Conservation (phyloP, 352 stramenopile genomes). For the Phytophthora megakarya region DNA sequence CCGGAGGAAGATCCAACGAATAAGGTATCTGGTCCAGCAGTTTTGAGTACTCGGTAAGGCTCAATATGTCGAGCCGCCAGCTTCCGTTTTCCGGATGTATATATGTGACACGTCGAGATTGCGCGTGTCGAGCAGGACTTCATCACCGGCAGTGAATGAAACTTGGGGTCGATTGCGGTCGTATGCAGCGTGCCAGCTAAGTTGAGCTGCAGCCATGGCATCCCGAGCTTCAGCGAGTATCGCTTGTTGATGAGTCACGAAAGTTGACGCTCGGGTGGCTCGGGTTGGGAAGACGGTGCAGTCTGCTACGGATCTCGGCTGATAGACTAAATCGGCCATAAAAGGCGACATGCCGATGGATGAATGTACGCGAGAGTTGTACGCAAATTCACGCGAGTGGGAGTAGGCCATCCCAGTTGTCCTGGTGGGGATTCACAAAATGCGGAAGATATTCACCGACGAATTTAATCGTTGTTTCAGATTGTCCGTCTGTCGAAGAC, state of each 20-base stretch:
- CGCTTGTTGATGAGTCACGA: neutral
- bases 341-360: slow-evolving; percentile 6
- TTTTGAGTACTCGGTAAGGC: too few relatives aligned
- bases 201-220: slow-evolving; percentile 2
- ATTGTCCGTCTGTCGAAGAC: slow-evolving; percentile 18
- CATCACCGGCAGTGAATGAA: too few relatives aligned
- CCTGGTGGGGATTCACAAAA: neutral
- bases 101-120: too few relatives aligned
- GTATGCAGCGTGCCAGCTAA: neutral
- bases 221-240: neutral
- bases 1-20: too few relatives aligned
- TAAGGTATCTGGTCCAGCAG: too few relatives aligned
- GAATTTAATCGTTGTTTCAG: slow-evolving; percentile 14
- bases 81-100: too few relatives aligned
- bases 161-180: too few relatives aligned
- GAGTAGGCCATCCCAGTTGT: neutral
- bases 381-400: slow-evolving; percentile 2
- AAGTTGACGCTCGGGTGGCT: neutral
- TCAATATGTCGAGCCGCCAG: too few relatives aligned
- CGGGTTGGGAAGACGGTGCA: neutral
- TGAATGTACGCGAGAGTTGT: neutral
- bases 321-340: slow-evolving; percentile 4
- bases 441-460: slow-evolving; percentile 3
- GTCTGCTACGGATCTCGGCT: neutral
- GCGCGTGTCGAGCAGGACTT: too few relatives aligned